These are phyloP conservation scores for Cryptococcus sp. DNA, from an alignment of 1,284 basidiomycete species.

Conservation along the genomic window DNA sequence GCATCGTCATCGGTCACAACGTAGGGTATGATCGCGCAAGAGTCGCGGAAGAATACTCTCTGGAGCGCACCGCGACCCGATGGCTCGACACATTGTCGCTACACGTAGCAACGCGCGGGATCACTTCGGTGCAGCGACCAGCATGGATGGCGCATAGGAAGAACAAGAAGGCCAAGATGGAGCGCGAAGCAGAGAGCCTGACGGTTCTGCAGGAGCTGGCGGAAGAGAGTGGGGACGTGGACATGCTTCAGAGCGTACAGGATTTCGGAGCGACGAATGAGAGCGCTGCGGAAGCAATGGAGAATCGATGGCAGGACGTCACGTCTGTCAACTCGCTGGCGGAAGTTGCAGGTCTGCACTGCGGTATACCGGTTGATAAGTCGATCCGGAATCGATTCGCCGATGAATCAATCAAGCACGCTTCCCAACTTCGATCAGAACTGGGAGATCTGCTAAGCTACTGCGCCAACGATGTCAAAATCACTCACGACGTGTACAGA, in stretches of 20 bases:
- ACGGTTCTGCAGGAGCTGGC: slow-evolving; percentile 56
- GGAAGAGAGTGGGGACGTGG: slow-evolving; percentile 58
- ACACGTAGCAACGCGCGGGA: slow-evolving; percentile 91
- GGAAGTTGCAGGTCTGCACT: slow-evolving; percentile 90
- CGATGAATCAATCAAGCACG: slow-evolving; percentile 46
- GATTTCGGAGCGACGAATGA: slow-evolving; percentile 42
- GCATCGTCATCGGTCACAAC: slow-evolving; percentile 89
- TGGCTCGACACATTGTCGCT: slow-evolving; percentile 95
- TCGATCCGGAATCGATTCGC: slow-evolving; percentile 74
- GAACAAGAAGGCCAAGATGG: slow-evolving; percentile 52
- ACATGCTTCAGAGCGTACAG: slow-evolving; percentile 34
- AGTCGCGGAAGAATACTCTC: slow-evolving; percentile 79
- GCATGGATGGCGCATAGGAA: slow-evolving; percentile 81
- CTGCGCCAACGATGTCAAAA: slow-evolving; percentile 80
- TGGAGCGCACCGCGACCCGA: slow-evolving; percentile 70
- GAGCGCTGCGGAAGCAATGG: slow-evolving; percentile 37
- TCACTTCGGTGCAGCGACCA: slow-evolving; percentile 91
- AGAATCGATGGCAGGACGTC: slow-evolving; percentile 77
- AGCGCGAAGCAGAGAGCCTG: slow-evolving; percentile 38
- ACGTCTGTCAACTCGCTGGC: slow-evolving; percentile 89
- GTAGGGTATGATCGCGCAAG: slow-evolving; percentile 91
- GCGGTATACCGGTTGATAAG: slow-evolving; percentile 79
- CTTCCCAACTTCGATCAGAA: slow-evolving; percentile 65
- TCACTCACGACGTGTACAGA: slow-evolving; percentile 80
- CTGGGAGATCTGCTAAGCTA: slow-evolving; percentile 81